Percentiles rank a stretch among this genome's conserved stretches.
Evolutionary conservation across 169 alveolate genomes (phyloP).

Genomic region (Sarcocystis neurona): DNA sequence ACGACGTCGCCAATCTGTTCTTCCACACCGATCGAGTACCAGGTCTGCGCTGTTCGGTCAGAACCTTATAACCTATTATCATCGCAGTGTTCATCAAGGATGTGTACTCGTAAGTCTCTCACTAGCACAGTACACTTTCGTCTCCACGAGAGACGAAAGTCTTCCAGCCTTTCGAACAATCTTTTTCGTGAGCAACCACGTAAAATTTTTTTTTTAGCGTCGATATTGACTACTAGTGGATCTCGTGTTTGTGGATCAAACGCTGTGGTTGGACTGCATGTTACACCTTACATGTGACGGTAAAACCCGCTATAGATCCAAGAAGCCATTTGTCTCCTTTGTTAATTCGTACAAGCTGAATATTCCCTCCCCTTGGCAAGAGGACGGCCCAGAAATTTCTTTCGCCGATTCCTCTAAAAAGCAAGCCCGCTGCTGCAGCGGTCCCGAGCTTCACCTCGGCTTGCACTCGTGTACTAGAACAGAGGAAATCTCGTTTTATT

Average conservation of each 20-base stretch:
- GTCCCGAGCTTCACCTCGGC: constrained; percentile 8
- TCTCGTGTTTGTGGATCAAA: neutral
- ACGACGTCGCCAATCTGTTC: constrained; percentile 48
- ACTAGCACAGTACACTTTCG: no score
- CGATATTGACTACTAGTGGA: no score
- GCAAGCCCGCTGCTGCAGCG: constrained; percentile 45
- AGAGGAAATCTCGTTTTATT: constrained; percentile 36
- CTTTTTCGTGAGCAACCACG: no score
- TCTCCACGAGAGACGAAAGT: no score
- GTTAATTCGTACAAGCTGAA: constrained; percentile 37
- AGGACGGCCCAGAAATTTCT: constrained; percentile 55
- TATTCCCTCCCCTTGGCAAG: constrained; percentile 12
- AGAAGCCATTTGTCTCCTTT: constrained; percentile 28
- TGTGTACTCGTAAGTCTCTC: no score
- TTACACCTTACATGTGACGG: constrained; percentile 11
- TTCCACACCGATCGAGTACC: constrained; percentile 41
- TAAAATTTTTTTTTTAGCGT: no score
- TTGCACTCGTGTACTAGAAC: constrained; percentile 44
- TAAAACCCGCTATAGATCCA: neutral
- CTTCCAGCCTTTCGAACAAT: no score
- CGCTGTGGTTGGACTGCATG: neutral
- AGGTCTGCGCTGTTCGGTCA: constrained; percentile 7
- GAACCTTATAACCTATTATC: neutral
- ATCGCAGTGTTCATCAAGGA: neutral
- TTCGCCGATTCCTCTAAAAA: constrained; percentile 49